Percentiles rank a stretch among this genome's conserved stretches.
phyloP scores from a whole-genome alignment of 495 filamentous ascomycete genomes.

The Aspergillus carlsbadensis region DNA sequence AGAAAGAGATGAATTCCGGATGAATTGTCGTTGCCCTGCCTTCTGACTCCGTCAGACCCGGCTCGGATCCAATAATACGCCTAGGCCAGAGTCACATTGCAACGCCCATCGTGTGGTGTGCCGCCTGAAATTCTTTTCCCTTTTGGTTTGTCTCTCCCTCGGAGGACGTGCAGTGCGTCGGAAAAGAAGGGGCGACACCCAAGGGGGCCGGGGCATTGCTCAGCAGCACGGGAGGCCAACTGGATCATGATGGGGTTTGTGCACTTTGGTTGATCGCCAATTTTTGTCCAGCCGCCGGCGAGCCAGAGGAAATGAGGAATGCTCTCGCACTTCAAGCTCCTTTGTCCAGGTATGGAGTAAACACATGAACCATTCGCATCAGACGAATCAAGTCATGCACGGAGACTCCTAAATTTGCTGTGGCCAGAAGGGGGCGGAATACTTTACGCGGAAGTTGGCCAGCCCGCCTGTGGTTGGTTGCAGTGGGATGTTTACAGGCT shows the following conservation, averaged over 20 bases:
- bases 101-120: conserved; percentile 32
- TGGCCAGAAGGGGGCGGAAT: too few relatives aligned
- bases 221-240: conserved; percentile 26
- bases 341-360: background rate
- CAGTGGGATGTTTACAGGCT: too few relatives aligned
- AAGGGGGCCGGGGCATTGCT: conserved; percentile 25
- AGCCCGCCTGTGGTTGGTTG: too few relatives aligned
- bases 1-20: conserved; percentile 13
- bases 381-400: background rate
- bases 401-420: too few relatives aligned
- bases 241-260: conserved; percentile 26
- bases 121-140: conserved; percentile 17
- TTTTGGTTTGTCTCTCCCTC: conserved; percentile 8
- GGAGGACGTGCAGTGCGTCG: conserved; percentile 12
- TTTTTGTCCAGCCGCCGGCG: conserved; percentile 27
- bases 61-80: conserved; percentile 44
- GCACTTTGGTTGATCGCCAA: conserved; percentile 34
- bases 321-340: background rate
- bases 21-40: background rate
- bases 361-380: background rate
- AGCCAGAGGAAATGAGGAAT: conserved; percentile 28
- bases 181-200: conserved; percentile 5
- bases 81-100: conserved; percentile 37
- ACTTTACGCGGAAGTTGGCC: too few relatives aligned
- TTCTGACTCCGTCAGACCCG: conserved; percentile 31